Evolutionary conservation across 2,329 filamentous ascomycete species (phyloP).

Genomic region (Pezizomycotina sp.): DNA sequence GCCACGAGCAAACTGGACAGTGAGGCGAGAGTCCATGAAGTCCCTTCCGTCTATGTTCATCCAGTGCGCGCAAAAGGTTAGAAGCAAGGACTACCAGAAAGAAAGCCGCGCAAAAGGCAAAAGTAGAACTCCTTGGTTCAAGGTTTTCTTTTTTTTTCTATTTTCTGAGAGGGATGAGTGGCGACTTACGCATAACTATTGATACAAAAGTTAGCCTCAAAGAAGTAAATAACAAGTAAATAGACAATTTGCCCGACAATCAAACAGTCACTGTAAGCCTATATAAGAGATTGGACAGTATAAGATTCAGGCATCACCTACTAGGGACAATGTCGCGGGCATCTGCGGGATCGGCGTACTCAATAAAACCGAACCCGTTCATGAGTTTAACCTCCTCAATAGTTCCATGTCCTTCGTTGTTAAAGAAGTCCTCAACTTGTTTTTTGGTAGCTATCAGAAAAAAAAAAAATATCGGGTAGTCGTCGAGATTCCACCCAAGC

Average conservation of each 20-base stretch:
- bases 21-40: constrained; percentile 94
- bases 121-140: not conserved
- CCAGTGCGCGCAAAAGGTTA: no score
- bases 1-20: constrained; percentile 94
- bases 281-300: constrained; percentile 21
- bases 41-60: constrained; percentile 59
- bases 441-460: constrained; percentile 75
- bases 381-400: constrained; percentile 99
- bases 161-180: constrained; percentile 14
- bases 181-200: constrained; percentile 43
- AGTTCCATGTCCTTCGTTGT: constrained; percentile 85
- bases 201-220: constrained; percentile 23
- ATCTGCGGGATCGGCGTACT: constrained; percentile 97
- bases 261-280: not conserved
- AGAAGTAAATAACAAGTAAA: no score
- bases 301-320: constrained; percentile 36
- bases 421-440: constrained; percentile 91
- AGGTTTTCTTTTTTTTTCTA: no score
- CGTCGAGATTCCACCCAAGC: no score
- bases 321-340: constrained; percentile 95
- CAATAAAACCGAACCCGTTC: constrained; percentile 99
- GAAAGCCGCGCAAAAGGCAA: not conserved
- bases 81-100: not conserved
- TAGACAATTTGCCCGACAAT: not conserved
- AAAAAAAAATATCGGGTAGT: no score